Percentiles rank a stretch among this genome's conserved stretches.
phyloP scores from a whole-genome alignment of 805 yeast genomes.

The Barnettozyma sucrosica region DNA sequence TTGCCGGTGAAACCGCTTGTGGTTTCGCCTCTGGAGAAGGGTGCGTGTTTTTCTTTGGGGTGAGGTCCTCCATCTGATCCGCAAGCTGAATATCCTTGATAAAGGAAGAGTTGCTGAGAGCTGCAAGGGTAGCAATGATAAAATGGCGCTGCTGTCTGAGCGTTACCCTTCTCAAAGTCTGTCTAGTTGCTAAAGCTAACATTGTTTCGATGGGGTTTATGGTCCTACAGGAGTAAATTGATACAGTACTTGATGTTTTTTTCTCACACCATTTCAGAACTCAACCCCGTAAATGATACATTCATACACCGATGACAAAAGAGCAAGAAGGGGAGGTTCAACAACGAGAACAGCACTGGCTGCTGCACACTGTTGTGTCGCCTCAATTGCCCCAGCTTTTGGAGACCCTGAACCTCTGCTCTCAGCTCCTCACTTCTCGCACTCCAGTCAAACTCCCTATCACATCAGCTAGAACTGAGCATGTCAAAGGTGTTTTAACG shows the following conservation, averaged over 20 bases:
- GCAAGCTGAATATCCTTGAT: slow-evolving; percentile 50
- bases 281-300: neutral
- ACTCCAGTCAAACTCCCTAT: slow-evolving; percentile 51
- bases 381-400: slow-evolving; percentile 43
- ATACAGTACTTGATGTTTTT: neutral
- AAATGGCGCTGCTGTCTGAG: slow-evolving; percentile 8
- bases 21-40: neutral
- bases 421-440: slow-evolving; percentile 33
- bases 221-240: neutral
- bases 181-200: neutral
- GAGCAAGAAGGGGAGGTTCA: slow-evolving; percentile 5
- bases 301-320: neutral
- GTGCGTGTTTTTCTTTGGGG: slow-evolving; percentile 13
- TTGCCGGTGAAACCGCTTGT: slow-evolving; percentile 30
- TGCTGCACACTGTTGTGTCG: slow-evolving; percentile 39
- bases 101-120: slow-evolving; percentile 19
- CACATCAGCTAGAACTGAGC: slow-evolving; percentile 47
- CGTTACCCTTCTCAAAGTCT: slow-evolving; percentile 15
- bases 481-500: slow-evolving; percentile 54
- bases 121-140: slow-evolving; percentile 16
- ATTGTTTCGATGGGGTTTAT: neutral
- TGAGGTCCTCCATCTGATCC: slow-evolving; percentile 49
- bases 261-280: neutral
- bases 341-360: slow-evolving; percentile 37
- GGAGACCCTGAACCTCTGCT: slow-evolving; percentile 38